Base-by-base conservation (phyloP, 495 filamentous ascomycete species). In the Hypoxylon lienhwacheense region DNA sequence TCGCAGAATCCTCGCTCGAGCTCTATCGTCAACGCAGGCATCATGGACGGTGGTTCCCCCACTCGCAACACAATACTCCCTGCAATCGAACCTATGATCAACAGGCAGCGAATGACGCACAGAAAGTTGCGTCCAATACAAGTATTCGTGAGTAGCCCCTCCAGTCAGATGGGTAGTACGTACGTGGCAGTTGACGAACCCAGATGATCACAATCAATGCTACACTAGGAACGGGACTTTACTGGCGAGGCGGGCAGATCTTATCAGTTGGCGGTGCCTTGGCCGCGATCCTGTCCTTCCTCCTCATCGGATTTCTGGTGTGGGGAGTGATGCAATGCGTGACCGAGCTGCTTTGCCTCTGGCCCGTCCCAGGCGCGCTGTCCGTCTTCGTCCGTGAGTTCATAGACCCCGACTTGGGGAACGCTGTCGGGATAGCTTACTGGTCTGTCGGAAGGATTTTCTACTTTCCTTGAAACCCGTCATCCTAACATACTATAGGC, bases 301-400 rank as follows among this genome's bases (percentile, higher is more conserved):
- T 71, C 12, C 32, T 72, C 0, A 68, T 77, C 11, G 77, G 77
- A 4, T 48, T 71, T 10, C 37, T 75, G 5, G 56, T 73, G 1
- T 57, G 74, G 58, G 73, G 63, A 17, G 73, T 80, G 0, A 80
- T 77, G 72, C 70, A 74, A 43, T 74, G 75, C 24, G 66, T 81
- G 15, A 67, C 67, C 7, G 77, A 80, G 52, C 70, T 81, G 67
- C 65, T 75, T 2, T 69, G 69, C n/a, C 64, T 77, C 19, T 75
- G 74, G 69, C 78, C 77, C 0, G 70, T 80, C 3, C 67, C 77
- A 0, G 73, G 73, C 28, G 76, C 76, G 1, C 32, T 80, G 10
- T 66, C 70, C 4, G 69, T 74, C 25, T 79, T 72, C 51, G 74
- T 77, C 4, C 59, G 66, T n/a, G 63, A 69, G 19, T 80, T 79